Percentiles rank a stretch among this genome's conserved stretches.
Conservation (phyloP, 306 rosid genomes). For the apple (Malus domestica) region DNA sequence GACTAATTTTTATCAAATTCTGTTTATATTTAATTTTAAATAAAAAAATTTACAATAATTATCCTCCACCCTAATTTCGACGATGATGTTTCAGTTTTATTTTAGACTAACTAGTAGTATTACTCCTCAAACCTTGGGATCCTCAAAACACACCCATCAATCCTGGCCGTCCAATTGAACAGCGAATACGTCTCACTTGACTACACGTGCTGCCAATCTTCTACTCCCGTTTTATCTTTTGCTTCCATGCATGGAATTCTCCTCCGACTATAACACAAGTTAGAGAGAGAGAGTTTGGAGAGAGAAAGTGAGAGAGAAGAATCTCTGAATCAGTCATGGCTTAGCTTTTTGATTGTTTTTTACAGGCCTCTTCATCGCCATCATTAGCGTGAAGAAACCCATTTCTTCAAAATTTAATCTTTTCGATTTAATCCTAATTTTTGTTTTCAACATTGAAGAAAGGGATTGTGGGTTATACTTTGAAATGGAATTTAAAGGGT, state of each 20-base stretch:
- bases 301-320: conserved; percentile 10
- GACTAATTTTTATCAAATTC: rapidly evolving
- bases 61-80: no score
- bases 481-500: conserved; percentile 34
- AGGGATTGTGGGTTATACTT: conserved; percentile 9
- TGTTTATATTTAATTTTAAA: no score
- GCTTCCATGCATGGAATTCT: conserved; percentile 96
- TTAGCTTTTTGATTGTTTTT: conserved; percentile 37
- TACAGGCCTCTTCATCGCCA: conserved; percentile 33
- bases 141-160: conserved; percentile 24
- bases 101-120: background rate
- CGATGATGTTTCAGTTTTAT: conserved; percentile 20
- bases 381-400: conserved; percentile 18
- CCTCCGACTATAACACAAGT: conserved; percentile 51
- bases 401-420: conserved; percentile 29
- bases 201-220: conserved; percentile 68
- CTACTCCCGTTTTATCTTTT: conserved; percentile 35
- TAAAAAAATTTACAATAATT: no score
- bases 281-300: conserved; percentile 1
- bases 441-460: conserved; percentile 25
- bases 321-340: conserved; percentile 34
- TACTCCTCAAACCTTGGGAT: conserved; percentile 30
- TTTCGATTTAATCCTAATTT: conserved; percentile 12
- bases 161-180: conserved; percentile 47
- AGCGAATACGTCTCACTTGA: conserved; percentile 35